Conservation (phyloP, 139 green algal species). For the Axilococcus clingmanii region DNA sequence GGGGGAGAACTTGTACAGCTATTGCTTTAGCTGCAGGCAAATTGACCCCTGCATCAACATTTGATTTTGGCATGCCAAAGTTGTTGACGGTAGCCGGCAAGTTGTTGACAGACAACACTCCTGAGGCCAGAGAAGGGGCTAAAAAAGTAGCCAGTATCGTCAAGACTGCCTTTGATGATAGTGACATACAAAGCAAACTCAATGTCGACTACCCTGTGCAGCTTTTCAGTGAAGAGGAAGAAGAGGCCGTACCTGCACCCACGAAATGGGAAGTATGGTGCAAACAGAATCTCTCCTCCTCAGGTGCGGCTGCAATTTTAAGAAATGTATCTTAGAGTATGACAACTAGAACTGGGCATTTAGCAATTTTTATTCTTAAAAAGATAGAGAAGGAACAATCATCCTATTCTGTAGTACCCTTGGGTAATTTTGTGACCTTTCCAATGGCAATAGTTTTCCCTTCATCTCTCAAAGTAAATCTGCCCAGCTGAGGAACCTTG, state of each 20-base stretch:
- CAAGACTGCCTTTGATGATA: constrained; percentile 10
- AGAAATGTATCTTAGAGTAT: background rate
- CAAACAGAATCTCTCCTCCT: too few species aligned
- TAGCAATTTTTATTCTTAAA: background rate
- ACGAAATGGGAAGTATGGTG: too few species aligned
- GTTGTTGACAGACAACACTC: constrained; percentile 51
- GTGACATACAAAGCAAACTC: constrained; percentile 4
- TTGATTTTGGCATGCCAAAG: constrained; percentile 10
- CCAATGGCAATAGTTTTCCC: constrained; percentile 91
- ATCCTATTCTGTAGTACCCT: too few species aligned
- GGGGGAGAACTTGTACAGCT: constrained; percentile 24
- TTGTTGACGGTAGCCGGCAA: constrained; percentile 17
- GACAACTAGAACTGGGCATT: background rate
- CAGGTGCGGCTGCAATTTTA: too few species aligned
- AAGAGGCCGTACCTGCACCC: too few species aligned
- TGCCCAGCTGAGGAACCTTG: constrained; percentile 64
- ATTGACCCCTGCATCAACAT: constrained; percentile 7
- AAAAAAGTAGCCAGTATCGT: constrained; percentile 18
- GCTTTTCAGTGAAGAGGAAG: background rate
- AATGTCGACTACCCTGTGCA: constrained; percentile 1
- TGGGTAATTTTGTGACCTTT: constrained; percentile 82
- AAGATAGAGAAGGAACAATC: background rate
- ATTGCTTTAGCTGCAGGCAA: constrained; percentile 6
- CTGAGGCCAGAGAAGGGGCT: constrained; percentile 39
- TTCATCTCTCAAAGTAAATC: constrained; percentile 91